These are phyloP conservation scores for Volvox reticuliferus DNA, from an alignment of 139 green algal species.

Conservation along the genomic window DNA sequence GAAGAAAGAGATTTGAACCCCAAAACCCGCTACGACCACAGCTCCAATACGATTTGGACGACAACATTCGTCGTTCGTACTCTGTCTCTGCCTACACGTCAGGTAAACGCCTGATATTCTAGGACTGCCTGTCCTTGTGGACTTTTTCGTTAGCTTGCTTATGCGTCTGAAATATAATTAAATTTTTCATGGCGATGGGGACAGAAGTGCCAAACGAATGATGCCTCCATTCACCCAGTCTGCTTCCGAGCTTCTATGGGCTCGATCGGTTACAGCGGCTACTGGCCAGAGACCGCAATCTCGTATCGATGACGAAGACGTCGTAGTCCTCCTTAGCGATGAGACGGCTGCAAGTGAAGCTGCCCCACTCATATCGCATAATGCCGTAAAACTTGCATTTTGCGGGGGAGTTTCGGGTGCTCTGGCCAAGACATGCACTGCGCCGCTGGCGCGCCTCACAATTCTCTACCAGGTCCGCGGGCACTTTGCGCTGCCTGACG, in stretches of 20 bases:
- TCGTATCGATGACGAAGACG: neutral
- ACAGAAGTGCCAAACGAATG: neutral
- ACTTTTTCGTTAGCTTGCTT: neutral
- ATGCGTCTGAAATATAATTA: neutral
- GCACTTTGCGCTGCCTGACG: too few relatives aligned
- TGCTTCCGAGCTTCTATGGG: slow-evolving; percentile 19
- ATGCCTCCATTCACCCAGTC: slow-evolving; percentile 12
- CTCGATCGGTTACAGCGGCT: neutral
- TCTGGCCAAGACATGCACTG: slow-evolving; percentile 90
- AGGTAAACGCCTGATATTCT: neutral
- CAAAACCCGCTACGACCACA: too few relatives aligned
- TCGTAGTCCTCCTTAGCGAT: neutral
- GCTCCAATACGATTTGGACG: neutral
- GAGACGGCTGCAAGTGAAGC: slow-evolving; percentile 20
- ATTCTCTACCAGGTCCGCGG: slow-evolving; percentile 95
- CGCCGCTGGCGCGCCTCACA: slow-evolving; percentile 92
- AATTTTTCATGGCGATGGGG: neutral
- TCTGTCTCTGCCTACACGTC: neutral
- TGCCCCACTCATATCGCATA: slow-evolving; percentile 21
- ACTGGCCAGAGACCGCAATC: neutral
- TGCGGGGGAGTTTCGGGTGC: slow-evolving; percentile 91
- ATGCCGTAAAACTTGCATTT: slow-evolving; percentile 24
- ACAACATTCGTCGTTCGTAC: neutral
- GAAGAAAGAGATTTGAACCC: too few relatives aligned
- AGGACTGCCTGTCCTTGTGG: neutral